These are phyloP conservation scores for Epichloe festucae DNA, from an alignment of 2,329 filamentous ascomycete genomes.

Conservation along the genomic window DNA sequence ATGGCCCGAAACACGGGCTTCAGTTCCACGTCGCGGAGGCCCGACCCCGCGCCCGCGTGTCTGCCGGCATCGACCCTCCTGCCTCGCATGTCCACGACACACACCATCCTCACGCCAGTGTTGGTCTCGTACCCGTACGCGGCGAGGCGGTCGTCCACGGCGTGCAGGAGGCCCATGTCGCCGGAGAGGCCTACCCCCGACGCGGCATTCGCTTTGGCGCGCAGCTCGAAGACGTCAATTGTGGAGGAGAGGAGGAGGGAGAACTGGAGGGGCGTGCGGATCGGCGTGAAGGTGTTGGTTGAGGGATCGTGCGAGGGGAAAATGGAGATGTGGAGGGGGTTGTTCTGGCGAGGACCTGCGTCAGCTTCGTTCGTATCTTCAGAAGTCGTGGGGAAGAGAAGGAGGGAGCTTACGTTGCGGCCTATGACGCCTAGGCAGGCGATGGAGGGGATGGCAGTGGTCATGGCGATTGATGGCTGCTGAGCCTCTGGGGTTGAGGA, in stretches of 20 bases:
- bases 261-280: slow-evolving; percentile 73
- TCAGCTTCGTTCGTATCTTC: not conserved
- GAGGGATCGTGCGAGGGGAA: slow-evolving; percentile 61
- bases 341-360: slow-evolving; percentile 52
- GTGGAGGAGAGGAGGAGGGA: slow-evolving; percentile 82
- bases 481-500: not conserved
- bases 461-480: slow-evolving; percentile 31
- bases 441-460: slow-evolving; percentile 60
- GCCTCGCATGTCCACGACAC: slow-evolving; percentile 83
- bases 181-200: slow-evolving; percentile 47
- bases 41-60: slow-evolving; percentile 41
- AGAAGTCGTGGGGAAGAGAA: not conserved
- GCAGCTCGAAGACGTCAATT: slow-evolving; percentile 86
- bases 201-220: slow-evolving; percentile 54
- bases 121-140: slow-evolving; percentile 96
- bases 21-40: slow-evolving; percentile 73
- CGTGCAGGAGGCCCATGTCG: slow-evolving; percentile 84
- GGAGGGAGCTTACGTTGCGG: slow-evolving; percentile 54
- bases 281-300: slow-evolving; percentile 37
- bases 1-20: slow-evolving; percentile 83
- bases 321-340: slow-evolving; percentile 84
- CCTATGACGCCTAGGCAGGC: slow-evolving; percentile 91
- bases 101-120: slow-evolving; percentile 81
- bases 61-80: slow-evolving; percentile 31
- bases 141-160: slow-evolving; percentile 82